These are phyloP conservation scores for Graphium sp. DNA, from an alignment of 2,329 filamentous ascomycete genomes.

Conservation along the genomic window DNA sequence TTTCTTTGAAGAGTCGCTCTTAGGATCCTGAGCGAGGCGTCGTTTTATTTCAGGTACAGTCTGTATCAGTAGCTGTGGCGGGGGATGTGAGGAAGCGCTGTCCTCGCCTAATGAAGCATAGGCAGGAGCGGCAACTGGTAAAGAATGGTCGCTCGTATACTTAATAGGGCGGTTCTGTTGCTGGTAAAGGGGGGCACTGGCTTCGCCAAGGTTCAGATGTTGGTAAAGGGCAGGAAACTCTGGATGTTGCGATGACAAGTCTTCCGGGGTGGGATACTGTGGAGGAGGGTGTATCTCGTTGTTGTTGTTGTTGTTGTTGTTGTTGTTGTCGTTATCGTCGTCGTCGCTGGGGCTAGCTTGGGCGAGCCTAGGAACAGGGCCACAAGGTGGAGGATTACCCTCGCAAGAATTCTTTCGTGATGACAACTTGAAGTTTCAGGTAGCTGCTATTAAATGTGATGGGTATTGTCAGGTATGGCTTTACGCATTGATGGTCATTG, in stretches of 20 bases:
- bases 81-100: constrained; percentile 25
- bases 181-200: constrained; percentile 7
- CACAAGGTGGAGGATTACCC: constrained; percentile 4
- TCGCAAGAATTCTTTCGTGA: no score
- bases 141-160: constrained; percentile 3
- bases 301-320: constrained; percentile 9
- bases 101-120: constrained; percentile 23
- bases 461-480: no score
- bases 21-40: constrained; percentile 66
- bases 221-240: constrained; percentile 33
- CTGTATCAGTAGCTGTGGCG: constrained; percentile 52
- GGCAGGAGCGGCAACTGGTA: constrained; percentile 32
- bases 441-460: no score
- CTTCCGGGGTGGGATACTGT: constrained; percentile 39
- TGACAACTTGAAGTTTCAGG: no score
- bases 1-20: constrained; percentile 59
- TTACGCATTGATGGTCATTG: no score
- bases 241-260: constrained; percentile 34
- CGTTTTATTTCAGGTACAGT: no score
- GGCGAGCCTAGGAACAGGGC: no score
- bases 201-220: no score
- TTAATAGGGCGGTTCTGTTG: constrained; percentile 4
- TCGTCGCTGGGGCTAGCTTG: constrained; percentile 10
- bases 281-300: constrained; percentile 36
- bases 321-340: constrained; percentile 7